Evolutionary conservation across 176 grass and related monocot genomes (phyloP), one percentile per base, ranked within the genome.

Genomic region (Oryza rufipogon): DNA sequence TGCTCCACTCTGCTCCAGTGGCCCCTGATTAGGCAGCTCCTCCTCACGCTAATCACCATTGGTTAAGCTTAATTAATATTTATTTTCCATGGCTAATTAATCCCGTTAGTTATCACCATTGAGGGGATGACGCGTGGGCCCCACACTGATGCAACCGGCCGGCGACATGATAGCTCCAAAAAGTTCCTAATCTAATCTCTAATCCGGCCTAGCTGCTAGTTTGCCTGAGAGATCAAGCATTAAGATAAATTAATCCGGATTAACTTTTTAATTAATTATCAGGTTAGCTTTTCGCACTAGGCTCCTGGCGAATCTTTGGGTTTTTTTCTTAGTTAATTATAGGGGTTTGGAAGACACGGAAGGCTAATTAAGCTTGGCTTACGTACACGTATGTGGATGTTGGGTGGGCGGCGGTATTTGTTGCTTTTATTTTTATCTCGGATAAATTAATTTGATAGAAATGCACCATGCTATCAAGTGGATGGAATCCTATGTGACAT

Each of bases 131-230:
- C 30, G 10, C 10, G 28, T 2, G 48, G 34, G 7, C 67, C 80
- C 67, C 48, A 22, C 23, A 3, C 11, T 5, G n/a, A 39, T n/a
- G 54, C 16, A 9, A 63, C 58, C 75, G 39, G 9, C 69, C 77
- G 65, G 87, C 66, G 83, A 89, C 88, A 82, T 71, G 73, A 78
- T 82, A 72, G 65, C 74, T 80, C 83, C 88, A 78, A 82, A 86
- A 77, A 38, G 46, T 19, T 73, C 54, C 66, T 81, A 45, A 77
- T 77, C 56, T 54, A 46, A 71, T 30, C 47, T 77, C 56, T 54
- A 46, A 71, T 30, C 47, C 32, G 48, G 8, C 8, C 36, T 38
- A 38, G 36, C 42, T 36, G 4, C 34, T 65, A 56, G 8, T 38
- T 67, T 72, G 28, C n/a, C 26, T 6, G 9, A 66, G 16, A 23